Evolutionary conservation across 331 rosid species (phyloP), one percentile per base, ranked within the genome.

Genomic region (Cydonia oblonga): DNA sequence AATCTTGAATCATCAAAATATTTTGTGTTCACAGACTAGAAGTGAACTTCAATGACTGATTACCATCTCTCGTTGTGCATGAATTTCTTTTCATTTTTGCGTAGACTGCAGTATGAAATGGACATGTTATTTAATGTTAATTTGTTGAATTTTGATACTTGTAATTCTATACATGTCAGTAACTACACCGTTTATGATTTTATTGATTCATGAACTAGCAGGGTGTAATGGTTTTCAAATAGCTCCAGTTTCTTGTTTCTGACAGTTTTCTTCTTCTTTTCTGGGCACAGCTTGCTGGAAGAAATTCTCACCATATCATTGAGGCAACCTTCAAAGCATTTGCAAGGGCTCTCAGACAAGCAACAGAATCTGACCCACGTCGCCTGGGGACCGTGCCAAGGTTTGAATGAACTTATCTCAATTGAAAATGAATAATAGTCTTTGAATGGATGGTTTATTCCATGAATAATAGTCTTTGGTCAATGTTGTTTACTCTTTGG

Each of bases 301-400:
- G 70, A 74, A 95, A 95, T 78, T 91, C 99, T 62, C 99, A 95
- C 85, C 98, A 91, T 82, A 89, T 95, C 54, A 83, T 91, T 64
- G 97, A 95, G 79, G 99, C 99, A 68, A 91, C 99, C 59, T 95
- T 91, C 84, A 95, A 95, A 84, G 99, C 96, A 61, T 91, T 95
- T 89, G 96, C 97, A 18, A 87, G 99, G 83, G 96, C 99, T 84
- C 93, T 95, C 64, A 80, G 96, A 76, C 96, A 88, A 88, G 98
- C 97, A 49, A 87, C 96, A 28, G 93, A 85, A 79, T 80, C 81
- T 77, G 98, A 93, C 62, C 86, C 85, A 28, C 96, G 96, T 67
- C 96, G 96, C 52, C 87, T 13, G 7, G 96, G 93, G 74, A 85
- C 90, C 8, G 80, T 93, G 63, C 96, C 97, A 78, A 93, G 99